Base-by-base conservation (phyloP, 2,329 filamentous ascomycete species). In the Botryotinia calthae region DNA sequence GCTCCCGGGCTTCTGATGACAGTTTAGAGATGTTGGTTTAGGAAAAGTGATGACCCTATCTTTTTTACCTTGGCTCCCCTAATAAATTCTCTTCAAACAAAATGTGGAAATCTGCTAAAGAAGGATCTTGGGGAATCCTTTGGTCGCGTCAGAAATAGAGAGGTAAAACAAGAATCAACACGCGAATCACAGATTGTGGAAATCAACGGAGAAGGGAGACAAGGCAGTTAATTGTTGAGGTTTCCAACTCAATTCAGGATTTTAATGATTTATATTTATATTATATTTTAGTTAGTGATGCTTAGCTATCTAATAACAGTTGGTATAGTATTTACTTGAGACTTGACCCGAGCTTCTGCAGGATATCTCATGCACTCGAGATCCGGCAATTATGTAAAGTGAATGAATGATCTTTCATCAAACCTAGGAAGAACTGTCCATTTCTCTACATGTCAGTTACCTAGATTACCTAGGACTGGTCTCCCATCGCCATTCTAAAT, bases 1-100 rank as follows among this genome's bases (percentile, higher is more conserved):
- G 1, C 2, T 16, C 18, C 25, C 5, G n/a, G 14, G 12, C 28
- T 28, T 3, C 4, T 28, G 6, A 16, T 6, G 8, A 14, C 2
- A 2, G 16, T 28, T 54, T 16, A 54, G 25, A 18, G 51, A 18
- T 2, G 22, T 12, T 14, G 14, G 25, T 18, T 46, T 46, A 20
- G 8, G 51, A 28, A 18, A 54, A 8, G n/a, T 2, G 25, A n/a
- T 14, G 25, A n/a, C 2, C 5, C 10, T 25, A 25, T n/a, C n/a
- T n/a, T 4, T n/a, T 25, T n/a, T 25, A 1, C 46, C 9, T 25
- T 12, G 4, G 5, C 10, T 12, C 22, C 5, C 22, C 12, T 51
- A 12, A 5, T 12, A 51, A 4, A 25, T 51, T 22, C 46, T 51
- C 4, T 51, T 51, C 4, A n/a, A 12, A 4, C 22, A 4, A n/a